Base-by-base conservation (phyloP, 2,329 filamentous ascomycete genomes). In the Ophiocordyceps robertsii region DNA sequence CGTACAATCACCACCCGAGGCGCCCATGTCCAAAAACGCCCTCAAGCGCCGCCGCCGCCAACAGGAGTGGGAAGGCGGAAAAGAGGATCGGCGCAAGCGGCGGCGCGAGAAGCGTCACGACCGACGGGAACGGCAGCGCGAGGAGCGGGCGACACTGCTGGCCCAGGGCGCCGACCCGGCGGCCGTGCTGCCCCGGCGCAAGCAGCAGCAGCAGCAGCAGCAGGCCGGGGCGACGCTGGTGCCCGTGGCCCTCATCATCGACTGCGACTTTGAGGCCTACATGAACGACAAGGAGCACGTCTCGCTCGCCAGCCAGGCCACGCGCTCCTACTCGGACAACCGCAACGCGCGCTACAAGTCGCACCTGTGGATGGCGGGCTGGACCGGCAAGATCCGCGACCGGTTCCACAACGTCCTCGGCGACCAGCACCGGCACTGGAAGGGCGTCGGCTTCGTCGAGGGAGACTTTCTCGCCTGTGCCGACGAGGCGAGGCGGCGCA, bases 241-340 rank as follows among this genome's bases (percentile, higher is more conserved):
- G 0, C 88, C 89, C 2, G 66, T 96, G 19, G 77, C 85, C 0
- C 67, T 98, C 50, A 70, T 98, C 45, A 67, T 98, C 48, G 92
- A 98, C 65, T 96, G 90, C 63, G 80, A 84, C 50, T 98, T 93
- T 58, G 89, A 98, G 59, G 70, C 84, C 36, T 75, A 89, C 56
- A 98, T 98, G 92, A 72, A 72, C 40, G 84, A 90, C 32, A 82
- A 84, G 51, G 92, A 98, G 63, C 69, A 84, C 29, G 80, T 89
- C 43, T 95, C 87, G 5, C 72, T 98, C 12, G 77, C 77, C 1
- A 77, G 80, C 44, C 92, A 98, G 61, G 71, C 98, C 47, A 94
- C 87, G 9, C 72, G 92, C 44, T 83, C 76, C 44, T 98, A 98
- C 63, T 87, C 88, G 17, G 87, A 95, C 55, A 96, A 95, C 62